Percentiles rank a stretch among this genome's conserved stretches.
Conservation (phyloP, 148 eudicot species). For the Bassia scoparia region DNA sequence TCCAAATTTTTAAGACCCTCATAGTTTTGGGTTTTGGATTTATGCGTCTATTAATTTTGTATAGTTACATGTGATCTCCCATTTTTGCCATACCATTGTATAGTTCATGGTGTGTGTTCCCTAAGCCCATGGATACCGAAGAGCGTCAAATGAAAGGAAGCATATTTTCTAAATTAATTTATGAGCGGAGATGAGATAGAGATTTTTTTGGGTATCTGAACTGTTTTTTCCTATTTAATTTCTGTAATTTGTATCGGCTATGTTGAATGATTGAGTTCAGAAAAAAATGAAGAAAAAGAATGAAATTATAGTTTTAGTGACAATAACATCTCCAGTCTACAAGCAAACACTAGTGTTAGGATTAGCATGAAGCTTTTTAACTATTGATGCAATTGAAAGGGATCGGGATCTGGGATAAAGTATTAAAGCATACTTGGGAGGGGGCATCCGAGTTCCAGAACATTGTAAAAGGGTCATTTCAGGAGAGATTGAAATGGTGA, state of each 20-base stretch:
- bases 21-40: background rate
- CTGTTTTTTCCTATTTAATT: no score
- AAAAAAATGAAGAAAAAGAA: no score
- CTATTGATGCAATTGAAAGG: background rate
- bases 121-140: background rate
- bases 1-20: background rate
- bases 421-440: background rate
- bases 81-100: background rate
- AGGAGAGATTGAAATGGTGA: no score
- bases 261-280: no score
- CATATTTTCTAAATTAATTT: no score
- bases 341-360: background rate
- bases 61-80: background rate
- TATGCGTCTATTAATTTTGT: background rate
- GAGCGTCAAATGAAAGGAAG: background rate
- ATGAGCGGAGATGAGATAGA: no score
- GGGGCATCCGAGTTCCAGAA: background rate
- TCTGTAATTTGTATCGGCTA: no score
- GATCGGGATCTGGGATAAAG: background rate
- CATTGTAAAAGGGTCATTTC: no score
- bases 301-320: background rate
- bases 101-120: background rate
- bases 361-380: background rate
- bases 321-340: background rate
- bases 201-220: no score